Conservation (phyloP, 2,329 filamentous ascomycete species). For the Paramyrothecium roridum region DNA sequence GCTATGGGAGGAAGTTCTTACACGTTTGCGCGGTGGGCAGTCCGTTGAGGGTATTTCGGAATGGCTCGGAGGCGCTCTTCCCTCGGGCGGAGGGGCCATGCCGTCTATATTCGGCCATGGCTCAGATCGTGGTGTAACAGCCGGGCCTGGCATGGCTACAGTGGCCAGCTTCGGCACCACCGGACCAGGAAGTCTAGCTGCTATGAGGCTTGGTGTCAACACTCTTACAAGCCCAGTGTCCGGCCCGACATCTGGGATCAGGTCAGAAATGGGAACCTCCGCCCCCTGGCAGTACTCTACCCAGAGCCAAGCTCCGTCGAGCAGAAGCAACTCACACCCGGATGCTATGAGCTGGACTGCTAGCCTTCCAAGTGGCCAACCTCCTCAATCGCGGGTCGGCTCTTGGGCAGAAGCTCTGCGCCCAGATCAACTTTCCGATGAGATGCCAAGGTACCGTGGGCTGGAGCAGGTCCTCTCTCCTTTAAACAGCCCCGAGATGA, state of each 20-base stretch:
- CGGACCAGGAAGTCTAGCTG: conserved; percentile 20
- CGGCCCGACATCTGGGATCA: conserved; percentile 21
- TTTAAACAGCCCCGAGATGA: conserved; percentile 38
- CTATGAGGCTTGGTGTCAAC: conserved; percentile 25
- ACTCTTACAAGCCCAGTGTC: conserved; percentile 26
- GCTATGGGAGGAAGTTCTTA: conserved; percentile 52
- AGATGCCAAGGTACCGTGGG: conserved; percentile 31
- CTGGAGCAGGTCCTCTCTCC: conserved; percentile 48
- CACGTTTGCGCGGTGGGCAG: conserved; percentile 51
- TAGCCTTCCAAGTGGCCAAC: conserved; percentile 27
- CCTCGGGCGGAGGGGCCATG: conserved; percentile 24
- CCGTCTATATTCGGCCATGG: conserved; percentile 18
- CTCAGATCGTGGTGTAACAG: conserved; percentile 9
- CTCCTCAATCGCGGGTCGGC: conserved; percentile 43
- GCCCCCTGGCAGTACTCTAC: conserved; percentile 49
- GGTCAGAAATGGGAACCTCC: conserved; percentile 37
- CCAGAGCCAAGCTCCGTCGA: conserved; percentile 42
- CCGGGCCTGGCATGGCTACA: conserved; percentile 10
- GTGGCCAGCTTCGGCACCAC: conserved; percentile 24
- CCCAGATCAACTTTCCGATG: conserved; percentile 26
- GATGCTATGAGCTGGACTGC: conserved; percentile 44
- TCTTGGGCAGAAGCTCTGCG: conserved; percentile 46
- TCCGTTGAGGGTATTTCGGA: conserved; percentile 53
- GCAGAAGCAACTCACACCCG: conserved; percentile 42
- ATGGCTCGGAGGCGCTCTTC: conserved; percentile 39